Conservation (phyloP, 208 protist species). For the Trypanosoma vivax region DNA sequence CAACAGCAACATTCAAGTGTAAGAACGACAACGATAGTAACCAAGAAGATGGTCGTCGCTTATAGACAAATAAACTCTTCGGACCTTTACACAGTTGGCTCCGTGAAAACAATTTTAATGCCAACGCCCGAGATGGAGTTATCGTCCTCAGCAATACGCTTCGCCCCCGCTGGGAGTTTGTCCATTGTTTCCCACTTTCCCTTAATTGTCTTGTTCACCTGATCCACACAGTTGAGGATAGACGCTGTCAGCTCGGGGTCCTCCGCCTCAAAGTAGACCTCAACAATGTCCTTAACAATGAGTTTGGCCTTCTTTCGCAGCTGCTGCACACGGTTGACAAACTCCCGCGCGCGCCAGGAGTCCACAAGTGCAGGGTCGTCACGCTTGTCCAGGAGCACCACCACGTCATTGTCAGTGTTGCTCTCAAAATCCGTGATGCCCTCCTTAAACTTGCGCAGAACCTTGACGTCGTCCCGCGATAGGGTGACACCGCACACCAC, state of each 20-base stretch:
- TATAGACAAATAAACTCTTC: too few relatives aligned
- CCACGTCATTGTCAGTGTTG: conserved; percentile 82
- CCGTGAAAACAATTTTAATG: conserved; percentile 59
- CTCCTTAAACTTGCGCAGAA: conserved; percentile 78
- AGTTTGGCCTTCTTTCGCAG: conserved; percentile 95
- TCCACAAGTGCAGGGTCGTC: conserved; percentile 74
- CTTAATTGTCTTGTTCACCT: conserved; percentile 66
- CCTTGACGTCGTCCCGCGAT: conserved; percentile 80
- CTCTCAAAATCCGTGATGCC: conserved; percentile 82
- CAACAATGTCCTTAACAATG: conserved; percentile 50
- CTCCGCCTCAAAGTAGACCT: conserved; percentile 74
- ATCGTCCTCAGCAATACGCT: conserved; percentile 74
- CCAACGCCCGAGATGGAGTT: conserved; percentile 72
- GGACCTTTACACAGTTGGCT: not conserved
- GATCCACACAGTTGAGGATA: conserved; percentile 53
- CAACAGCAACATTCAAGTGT: too few relatives aligned
- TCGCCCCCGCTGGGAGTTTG: conserved; percentile 47
- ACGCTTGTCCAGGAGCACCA: conserved; percentile 88
- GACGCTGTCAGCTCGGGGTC: conserved; percentile 69
- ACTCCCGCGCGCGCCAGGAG: conserved; percentile 90
- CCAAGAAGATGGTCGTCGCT: too few relatives aligned
- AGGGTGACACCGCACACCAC: conserved; percentile 65
- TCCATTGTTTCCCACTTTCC: conserved; percentile 67
- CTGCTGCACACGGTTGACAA: conserved; percentile 95
- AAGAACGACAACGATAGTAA: too few relatives aligned